Base-by-base conservation (phyloP, 208 protist species). In the Leishmania gerbilli region DNA sequence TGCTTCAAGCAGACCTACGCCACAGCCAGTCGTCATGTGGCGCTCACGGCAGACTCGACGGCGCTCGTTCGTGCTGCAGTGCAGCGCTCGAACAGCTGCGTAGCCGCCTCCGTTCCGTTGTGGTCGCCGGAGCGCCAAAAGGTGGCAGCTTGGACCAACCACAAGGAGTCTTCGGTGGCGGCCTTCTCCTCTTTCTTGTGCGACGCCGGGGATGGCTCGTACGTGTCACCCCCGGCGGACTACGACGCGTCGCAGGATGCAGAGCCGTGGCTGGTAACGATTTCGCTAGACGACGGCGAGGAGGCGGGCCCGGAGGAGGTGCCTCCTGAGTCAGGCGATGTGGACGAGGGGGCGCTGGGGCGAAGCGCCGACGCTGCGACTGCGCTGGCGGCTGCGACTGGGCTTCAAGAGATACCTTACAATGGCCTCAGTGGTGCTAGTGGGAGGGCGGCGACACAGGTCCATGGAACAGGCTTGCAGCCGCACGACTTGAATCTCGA, bases 231-330 rank as follows among this genome's bases (percentile, higher is more conserved):
- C 24, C 55, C 84, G 31, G 53, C n/a, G 0, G 79, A 80, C 24
- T 80, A 84, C 65, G 77, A 71, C 37, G 15, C 53, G 1, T 64
- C 45, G 2, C 64, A 37, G 13, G 71, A 76, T 31, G 82, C 79
- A 27, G 86, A 87, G 62, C 74, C 78, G 68, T 92, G 89, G 91
- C 79, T 87, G 37, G 91, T 89, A 51, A 77, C 85, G 53, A 75
- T 92, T 62, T 76, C 90, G 24, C 62, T 94, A 42, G 89, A 92
- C 58, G 82, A 87, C 31, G 84, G 86, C 64, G 76, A 79, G n/a
- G 68, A 51, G 31, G 8, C n/a, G 4, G 56, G 9, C 13, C 37
- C 40, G 1, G 53, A 58, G 74, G 74, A 31, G 27, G 34, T 68
- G 13, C 19, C 34, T 47, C 6, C 24, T 1, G 74, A 31, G 37